phyloP scores from a whole-genome alignment of 2,329 filamentous ascomycete genomes.

The Colletotrichum sp. region DNA sequence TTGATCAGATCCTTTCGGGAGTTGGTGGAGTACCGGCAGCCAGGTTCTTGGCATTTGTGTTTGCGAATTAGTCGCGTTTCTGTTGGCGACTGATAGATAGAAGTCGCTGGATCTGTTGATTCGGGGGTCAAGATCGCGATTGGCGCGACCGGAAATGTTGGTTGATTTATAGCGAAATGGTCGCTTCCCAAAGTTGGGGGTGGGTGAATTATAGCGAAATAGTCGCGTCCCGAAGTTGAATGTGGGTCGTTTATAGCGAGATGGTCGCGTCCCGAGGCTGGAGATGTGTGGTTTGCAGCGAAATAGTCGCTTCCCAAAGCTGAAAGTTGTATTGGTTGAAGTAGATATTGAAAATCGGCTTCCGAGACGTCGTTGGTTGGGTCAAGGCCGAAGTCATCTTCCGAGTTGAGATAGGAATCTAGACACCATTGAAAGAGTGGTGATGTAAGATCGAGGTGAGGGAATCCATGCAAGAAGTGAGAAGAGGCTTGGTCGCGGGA shows the following conservation, averaged over 20 bases:
- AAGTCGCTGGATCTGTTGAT: background rate
- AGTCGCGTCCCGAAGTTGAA: background rate
- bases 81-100: background rate
- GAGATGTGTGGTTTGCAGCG: background rate
- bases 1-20: background rate
- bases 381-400: background rate
- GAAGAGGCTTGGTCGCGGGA: background rate
- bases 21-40: background rate
- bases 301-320: background rate
- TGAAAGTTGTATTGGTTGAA: background rate
- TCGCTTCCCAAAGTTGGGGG: background rate
- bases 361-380: background rate
- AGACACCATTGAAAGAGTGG: background rate
- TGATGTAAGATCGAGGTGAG: background rate
- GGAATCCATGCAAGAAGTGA: background rate
- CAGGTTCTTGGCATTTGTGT: background rate
- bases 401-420: background rate
- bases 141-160: background rate
- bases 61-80: background rate
- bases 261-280: background rate
- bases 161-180: background rate
- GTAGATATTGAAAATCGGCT: background rate
- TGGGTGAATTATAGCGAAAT: background rate
- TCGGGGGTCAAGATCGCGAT: background rate
- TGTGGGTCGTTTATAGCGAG: background rate